These are phyloP conservation scores for Gracilaria gracilis DNA, from an alignment of 23 red algal genomes.

Conservation along the genomic window DNA sequence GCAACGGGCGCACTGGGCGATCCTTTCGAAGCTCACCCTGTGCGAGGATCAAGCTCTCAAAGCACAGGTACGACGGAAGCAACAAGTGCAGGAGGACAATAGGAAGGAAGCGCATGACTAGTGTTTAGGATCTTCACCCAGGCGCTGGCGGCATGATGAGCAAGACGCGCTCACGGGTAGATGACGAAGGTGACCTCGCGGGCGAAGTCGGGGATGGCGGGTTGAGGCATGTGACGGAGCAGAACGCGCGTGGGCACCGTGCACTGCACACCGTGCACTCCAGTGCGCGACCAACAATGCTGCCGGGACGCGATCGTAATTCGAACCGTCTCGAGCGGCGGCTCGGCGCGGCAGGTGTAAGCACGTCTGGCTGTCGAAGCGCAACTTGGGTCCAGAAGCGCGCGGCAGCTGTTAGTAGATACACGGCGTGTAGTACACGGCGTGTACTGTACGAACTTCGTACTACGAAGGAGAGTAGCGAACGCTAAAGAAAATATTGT, in stretches of 20 bases:
- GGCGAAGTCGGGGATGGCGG: neutral
- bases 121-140: neutral
- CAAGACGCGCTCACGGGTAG: no score
- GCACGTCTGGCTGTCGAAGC: neutral
- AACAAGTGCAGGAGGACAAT: neutral
- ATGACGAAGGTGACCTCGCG: no score
- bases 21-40: conserved; percentile 66
- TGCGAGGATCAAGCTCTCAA: conserved; percentile 62
- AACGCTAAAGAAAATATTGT: no score
- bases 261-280: no score
- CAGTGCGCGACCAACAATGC: neutral
- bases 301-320: neutral
- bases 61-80: neutral
- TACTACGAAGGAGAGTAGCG: no score
- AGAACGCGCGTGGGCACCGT: no score
- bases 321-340: neutral
- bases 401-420: no score
- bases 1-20: conserved; percentile 30
- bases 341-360: neutral
- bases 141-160: neutral
- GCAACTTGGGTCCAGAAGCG: neutral
- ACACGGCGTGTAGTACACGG: no score
- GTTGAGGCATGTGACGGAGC: neutral
- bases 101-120: neutral
- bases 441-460: no score